These are phyloP conservation scores for Pseudocercospora ulei DNA, from an alignment of 2,329 filamentous ascomycete genomes.

Conservation along the genomic window DNA sequence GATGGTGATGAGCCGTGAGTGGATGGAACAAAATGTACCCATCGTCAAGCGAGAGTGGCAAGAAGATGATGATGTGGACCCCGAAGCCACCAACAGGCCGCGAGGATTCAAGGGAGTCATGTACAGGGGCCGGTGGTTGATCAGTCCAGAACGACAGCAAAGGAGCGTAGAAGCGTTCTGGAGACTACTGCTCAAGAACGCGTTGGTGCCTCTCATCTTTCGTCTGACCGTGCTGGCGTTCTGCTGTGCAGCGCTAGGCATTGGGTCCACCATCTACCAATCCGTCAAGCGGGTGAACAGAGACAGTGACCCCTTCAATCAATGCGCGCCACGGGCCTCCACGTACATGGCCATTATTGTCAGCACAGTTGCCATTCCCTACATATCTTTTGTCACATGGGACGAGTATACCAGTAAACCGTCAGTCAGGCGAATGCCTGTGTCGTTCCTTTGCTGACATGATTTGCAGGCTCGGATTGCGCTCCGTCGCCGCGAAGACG, in stretches of 20 bases:
- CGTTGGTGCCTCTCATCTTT: conserved; percentile 75
- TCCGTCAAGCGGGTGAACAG: conserved; percentile 34
- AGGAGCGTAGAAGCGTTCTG: conserved; percentile 31
- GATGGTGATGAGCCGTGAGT: conserved; percentile 37
- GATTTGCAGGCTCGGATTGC: conserved; percentile 56
- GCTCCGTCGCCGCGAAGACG: conserved; percentile 74
- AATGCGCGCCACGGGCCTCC: conserved; percentile 47
- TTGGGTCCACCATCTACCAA: conserved; percentile 65
- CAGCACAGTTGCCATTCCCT: conserved; percentile 78
- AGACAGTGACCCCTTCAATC: conserved; percentile 27
- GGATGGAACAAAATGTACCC: conserved; percentile 44
- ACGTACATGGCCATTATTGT: conserved; percentile 82
- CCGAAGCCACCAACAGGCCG: conserved; percentile 28
- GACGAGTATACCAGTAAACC: conserved; percentile 96
- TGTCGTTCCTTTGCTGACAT: conserved; percentile 13
- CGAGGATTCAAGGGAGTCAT: conserved; percentile 38
- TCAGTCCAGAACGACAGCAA: conserved; percentile 36
- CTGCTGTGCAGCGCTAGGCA: conserved; percentile 67
- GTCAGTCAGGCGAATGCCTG: conserved; percentile 18
- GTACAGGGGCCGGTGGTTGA: conserved; percentile 36
- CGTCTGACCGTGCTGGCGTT: conserved; percentile 74
- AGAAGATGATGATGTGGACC: conserved; percentile 42
- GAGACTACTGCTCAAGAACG: conserved; percentile 62
- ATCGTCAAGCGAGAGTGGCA: conserved; percentile 46
- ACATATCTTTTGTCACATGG: conserved; percentile 86